Base-by-base conservation (phyloP, 2,329 filamentous ascomycete genomes). In the Diaporthe caulivora region DNA sequence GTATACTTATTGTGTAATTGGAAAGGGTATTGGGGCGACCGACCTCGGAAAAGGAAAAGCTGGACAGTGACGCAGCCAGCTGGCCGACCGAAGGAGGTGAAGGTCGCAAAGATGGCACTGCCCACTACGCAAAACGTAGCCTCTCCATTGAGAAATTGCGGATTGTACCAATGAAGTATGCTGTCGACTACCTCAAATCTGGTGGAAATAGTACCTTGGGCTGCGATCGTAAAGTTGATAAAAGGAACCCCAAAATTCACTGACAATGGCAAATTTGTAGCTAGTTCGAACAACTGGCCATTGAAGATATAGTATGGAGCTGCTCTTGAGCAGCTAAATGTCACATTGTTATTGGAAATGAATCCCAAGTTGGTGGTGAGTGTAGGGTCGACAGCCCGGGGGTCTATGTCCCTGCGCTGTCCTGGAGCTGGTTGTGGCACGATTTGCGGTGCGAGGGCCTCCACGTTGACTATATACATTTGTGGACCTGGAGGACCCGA, bases 221-320 rank as follows among this genome's bases (percentile, higher is more conserved):
- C 62, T 3, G 44, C 62, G 15, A 65, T 34, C 10, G 62, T 65
- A 44, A 65, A 51, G 62, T 65, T 65, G 62, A 65, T 65, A 7
- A 51, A 51, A 10, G 44, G 21, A 21, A 37, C 26, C 1, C 44
- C 44, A 7, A 24, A 3, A 15, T 65, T 51, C 21, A 65, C 62
- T 18, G 62, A 65, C 31, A 65, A 11, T 10, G 62, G 2, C 21
- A 65, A 37, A 26, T 44, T 44, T 6, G 62, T 26, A 21, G 21
- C 13, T 1, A 26, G 13, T 29, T 65, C 62, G 9, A 65, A 24
- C n/a, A 65, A 34, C n/a, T 65, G 62, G 44, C 62, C 62, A 24
- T 65, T 65, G 29, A 51, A 37, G 1, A 11, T 31, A 21, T 65
- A 49, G 21, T 51, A 65, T 24, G 62, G 62, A 9, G 44, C 44